These are phyloP conservation scores for Gautieria morchelliformis DNA, from an alignment of 768 basidiomycete species.

Conservation along the genomic window DNA sequence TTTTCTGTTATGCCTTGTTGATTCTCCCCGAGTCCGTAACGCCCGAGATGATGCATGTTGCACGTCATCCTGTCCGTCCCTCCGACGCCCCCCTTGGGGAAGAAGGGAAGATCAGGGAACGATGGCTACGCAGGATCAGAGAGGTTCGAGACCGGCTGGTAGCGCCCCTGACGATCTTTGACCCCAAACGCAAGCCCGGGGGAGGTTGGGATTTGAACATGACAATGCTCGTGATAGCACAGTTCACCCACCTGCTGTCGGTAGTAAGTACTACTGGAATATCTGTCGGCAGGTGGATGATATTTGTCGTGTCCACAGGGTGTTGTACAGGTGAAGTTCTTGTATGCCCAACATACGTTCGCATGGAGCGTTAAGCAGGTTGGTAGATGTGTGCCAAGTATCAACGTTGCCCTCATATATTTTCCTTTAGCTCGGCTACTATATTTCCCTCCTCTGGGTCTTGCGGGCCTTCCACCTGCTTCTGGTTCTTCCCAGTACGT, in stretches of 20 bases:
- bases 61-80: not conserved
- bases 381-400: slow-evolving; percentile 10
- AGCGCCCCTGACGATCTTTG: slow-evolving; percentile 60
- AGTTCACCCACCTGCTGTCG: slow-evolving; percentile 59
- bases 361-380: slow-evolving; percentile 56
- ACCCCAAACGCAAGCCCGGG: slow-evolving; percentile 35
- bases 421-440: slow-evolving; percentile 11
- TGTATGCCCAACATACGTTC: slow-evolving; percentile 69
- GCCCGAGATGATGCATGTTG: slow-evolving; percentile 3
- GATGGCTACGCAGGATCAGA: not conserved
- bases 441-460: slow-evolving; percentile 31
- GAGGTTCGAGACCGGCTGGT: slow-evolving; percentile 20
- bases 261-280: slow-evolving; percentile 36
- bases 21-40: slow-evolving; percentile 29
- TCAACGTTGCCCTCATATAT: not conserved
- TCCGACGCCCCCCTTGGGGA: not conserved
- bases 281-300: not conserved
- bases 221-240: slow-evolving; percentile 51
- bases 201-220: slow-evolving; percentile 59
- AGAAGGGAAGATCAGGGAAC: not conserved
- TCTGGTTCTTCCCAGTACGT: slow-evolving; percentile 58
- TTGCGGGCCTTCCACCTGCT: slow-evolving; percentile 58
- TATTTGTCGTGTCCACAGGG: slow-evolving; percentile 30
- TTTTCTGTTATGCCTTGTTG: slow-evolving; percentile 20
- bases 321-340: slow-evolving; percentile 66